Evolutionary conservation across 169 alveolate species (phyloP).

Genomic region (Perkinsus olseni): DNA sequence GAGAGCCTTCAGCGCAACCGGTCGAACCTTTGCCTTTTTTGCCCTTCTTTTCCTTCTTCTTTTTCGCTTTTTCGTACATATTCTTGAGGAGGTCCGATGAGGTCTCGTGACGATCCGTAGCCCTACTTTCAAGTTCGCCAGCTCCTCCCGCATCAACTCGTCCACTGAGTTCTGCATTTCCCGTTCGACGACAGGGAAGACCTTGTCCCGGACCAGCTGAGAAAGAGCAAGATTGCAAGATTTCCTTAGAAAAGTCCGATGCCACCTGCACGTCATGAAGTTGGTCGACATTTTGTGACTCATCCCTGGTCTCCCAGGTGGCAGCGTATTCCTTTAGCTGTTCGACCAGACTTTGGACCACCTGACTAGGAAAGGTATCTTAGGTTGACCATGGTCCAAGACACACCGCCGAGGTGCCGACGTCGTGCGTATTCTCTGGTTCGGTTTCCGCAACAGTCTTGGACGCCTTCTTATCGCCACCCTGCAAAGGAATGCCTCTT

Average conservation of each 20-base stretch:
- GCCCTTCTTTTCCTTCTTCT: slow-evolving; percentile 33
- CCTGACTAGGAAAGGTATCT: neutral
- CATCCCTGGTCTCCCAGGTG: slow-evolving; percentile 58
- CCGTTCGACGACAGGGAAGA: slow-evolving; percentile 50
- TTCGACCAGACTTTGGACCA: slow-evolving; percentile 51
- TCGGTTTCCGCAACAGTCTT: neutral
- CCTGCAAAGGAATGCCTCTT: neutral
- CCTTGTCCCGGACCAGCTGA: neutral
- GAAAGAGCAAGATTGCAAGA: neutral
- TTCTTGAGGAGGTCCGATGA: slow-evolving; percentile 7
- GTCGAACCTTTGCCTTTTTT: slow-evolving; percentile 14
- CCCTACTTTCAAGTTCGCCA: slow-evolving; percentile 45
- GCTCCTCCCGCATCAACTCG: slow-evolving; percentile 57
- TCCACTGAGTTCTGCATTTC: slow-evolving; percentile 53
- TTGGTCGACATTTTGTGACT: slow-evolving; percentile 45
- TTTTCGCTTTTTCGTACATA: slow-evolving; percentile 13
- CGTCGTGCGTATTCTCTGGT: neutral
- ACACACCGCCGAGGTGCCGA: neutral
- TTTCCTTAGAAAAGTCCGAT: slow-evolving; percentile 17
- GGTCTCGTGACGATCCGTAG: slow-evolving; percentile 15
- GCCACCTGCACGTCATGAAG: slow-evolving; percentile 47
- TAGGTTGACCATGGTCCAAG: neutral
- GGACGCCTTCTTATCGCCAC: neutral
- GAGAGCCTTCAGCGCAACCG: neutral
- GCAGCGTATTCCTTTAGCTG: slow-evolving; percentile 45